Base-by-base conservation (phyloP, 1,139 yeast genomes). In the Kodamaea plutei region DNA sequence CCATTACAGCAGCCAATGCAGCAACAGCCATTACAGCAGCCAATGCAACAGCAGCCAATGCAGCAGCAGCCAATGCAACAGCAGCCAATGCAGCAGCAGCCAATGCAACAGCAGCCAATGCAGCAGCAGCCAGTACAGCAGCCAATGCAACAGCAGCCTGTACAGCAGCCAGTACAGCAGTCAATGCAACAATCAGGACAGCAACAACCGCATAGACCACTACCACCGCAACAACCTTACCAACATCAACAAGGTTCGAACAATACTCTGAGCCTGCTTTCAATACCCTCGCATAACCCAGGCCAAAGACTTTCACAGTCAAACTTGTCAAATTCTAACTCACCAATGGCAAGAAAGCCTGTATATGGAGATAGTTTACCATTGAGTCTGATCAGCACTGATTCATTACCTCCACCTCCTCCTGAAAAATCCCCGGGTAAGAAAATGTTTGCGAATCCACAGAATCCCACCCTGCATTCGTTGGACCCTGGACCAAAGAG, bases 111-210 rank as follows among this genome's bases (percentile, higher is more conserved):
- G 15, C 31, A 29, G n/a, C 33, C 18, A 12, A 14, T 20, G 5
- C 35, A 31, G 10, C 35, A 23, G 8, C 35, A 28, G 13, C 35
- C 20, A 15, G 25, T 20, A 9, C 23, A 22, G 8, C 26, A 26
- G 11, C 6, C 19, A 8, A 15, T 14, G 13, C 29, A 12, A 26
- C 23, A 5, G 7, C 29, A 9, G 16, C 16, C 8, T 15, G 12
- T 11, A 6, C 26, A 15, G 20, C 28, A 15, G 14, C 29, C 22
- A 11, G 22, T 14, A 9, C 23, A 22, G 8, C 26, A 26, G 11
- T 4, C 19, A 8, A 15, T 14, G 13, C 29, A 12, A 26, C 23
- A 5, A 11, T 18, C 14, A 14, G 26, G 18, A 11, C 37, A 25
- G 13, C 31, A 15, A 15, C 28, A 14, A 6, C 37, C 13, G 15